Evolutionary conservation across 495 filamentous ascomycete species (phyloP).

Genomic region (Poronia punctata): DNA sequence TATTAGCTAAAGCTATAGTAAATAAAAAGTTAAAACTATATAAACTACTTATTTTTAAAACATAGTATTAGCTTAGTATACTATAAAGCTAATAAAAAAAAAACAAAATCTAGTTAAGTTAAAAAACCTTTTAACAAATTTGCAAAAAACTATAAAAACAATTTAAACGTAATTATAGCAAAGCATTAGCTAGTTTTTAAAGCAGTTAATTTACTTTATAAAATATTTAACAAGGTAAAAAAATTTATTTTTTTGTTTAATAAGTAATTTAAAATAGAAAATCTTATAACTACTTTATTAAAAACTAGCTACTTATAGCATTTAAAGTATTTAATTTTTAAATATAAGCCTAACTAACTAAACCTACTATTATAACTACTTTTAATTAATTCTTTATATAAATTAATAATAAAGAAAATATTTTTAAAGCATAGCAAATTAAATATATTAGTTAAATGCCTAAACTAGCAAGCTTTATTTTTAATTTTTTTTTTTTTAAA

Average conservation of each 20-base stretch:
- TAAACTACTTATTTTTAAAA: too few species aligned
- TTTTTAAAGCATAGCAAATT: background rate
- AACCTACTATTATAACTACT: background rate
- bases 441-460: background rate
- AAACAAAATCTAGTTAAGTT: too few species aligned
- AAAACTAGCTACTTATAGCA: background rate
- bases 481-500: background rate
- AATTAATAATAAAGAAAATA: background rate
- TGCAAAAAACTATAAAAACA: too few species aligned
- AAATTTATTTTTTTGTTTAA: conserved; percentile 1
- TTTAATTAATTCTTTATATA: background rate
- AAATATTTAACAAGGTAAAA: too few species aligned
- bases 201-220: too few species aligned
- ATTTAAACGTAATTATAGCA: too few species aligned
- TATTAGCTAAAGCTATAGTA: too few species aligned
- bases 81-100: too few species aligned
- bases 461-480: background rate
- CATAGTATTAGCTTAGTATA: too few species aligned
- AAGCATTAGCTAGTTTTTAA: too few species aligned
- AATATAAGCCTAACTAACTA: background rate
- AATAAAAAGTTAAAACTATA: too few species aligned
- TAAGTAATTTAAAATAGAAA: conserved; percentile 1
- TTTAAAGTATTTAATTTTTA: background rate
- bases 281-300: background rate
- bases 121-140: too few species aligned